Evolutionary conservation across 306 rosid species (phyloP).

Genomic region (Bauhinia variegata): DNA sequence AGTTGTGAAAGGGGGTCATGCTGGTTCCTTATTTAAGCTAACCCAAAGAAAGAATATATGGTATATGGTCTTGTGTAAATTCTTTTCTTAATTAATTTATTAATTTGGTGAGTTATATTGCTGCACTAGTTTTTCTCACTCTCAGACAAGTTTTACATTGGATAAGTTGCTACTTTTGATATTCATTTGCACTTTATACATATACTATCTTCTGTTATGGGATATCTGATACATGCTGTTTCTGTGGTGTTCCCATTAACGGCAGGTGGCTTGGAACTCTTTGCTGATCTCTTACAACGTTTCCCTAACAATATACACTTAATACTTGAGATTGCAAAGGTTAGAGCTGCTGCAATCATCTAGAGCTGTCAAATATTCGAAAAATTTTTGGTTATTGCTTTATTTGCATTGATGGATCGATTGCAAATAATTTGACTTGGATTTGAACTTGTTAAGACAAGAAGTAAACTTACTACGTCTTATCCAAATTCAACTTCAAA

Average conservation of each 20-base stretch:
- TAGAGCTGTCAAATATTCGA: constrained; percentile 24
- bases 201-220: constrained; percentile 19
- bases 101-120: constrained; percentile 10
- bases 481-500: too few species aligned
- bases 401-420: not conserved
- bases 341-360: constrained; percentile 44
- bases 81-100: not conserved
- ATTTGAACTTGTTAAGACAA: not conserved
- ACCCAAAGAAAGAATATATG: not conserved
- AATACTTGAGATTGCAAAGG: constrained; percentile 96
- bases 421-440: not conserved
- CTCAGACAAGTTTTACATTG: not conserved
- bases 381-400: constrained; percentile 3
- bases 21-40: not conserved
- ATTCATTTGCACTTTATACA: constrained; percentile 4
- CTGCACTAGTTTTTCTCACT: constrained; percentile 22
- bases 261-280: constrained; percentile 94
- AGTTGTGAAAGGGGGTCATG: not conserved
- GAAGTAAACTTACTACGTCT: not conserved
- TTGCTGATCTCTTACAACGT: constrained; percentile 86
- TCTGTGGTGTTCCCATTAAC: constrained; percentile 24
- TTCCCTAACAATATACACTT: constrained; percentile 89
- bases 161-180: not conserved
- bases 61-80: not conserved
- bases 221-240: constrained; percentile 27